Percentiles rank a stretch among this genome's conserved stretches.
Conservation (phyloP, 2,329 filamentous ascomycete genomes). For the Talaromyces islandicus region DNA sequence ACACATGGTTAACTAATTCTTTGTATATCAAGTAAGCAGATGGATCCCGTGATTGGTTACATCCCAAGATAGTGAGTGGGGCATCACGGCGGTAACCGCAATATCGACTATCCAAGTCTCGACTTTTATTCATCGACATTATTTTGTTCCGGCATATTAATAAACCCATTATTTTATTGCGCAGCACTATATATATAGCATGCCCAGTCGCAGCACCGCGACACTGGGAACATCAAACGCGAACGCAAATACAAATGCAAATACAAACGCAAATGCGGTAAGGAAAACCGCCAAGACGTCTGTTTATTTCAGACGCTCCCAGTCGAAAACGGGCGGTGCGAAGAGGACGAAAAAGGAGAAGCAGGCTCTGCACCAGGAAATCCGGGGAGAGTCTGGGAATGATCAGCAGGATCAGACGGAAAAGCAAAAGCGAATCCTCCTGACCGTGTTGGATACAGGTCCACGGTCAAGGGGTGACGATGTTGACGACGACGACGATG, state of each 20-base stretch:
- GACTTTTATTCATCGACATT: background rate
- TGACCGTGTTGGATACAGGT: background rate
- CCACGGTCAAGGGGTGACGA: background rate
- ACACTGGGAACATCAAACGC: background rate
- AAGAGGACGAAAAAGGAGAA: background rate
- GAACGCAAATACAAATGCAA: no score
- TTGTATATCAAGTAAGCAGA: no score
- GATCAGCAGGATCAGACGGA: background rate
- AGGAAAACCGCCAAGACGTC: constrained; percentile 8
- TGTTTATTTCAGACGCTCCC: background rate
- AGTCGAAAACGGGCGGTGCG: background rate
- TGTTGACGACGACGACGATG: background rate
- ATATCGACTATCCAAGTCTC: no score
- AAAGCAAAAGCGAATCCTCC: background rate
- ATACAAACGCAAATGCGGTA: background rate
- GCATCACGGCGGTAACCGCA: no score
- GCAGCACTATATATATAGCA: background rate
- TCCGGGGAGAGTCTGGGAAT: no score
- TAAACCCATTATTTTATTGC: background rate
- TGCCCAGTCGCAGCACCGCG: constrained; percentile 4
- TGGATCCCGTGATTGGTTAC: no score
- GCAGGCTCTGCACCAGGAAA: background rate
- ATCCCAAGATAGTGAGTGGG: no score
- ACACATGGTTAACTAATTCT: no score
- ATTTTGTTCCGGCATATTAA: background rate